Base-by-base conservation (phyloP, 2,329 filamentous ascomycete genomes). In the Alternaria sp. region DNA sequence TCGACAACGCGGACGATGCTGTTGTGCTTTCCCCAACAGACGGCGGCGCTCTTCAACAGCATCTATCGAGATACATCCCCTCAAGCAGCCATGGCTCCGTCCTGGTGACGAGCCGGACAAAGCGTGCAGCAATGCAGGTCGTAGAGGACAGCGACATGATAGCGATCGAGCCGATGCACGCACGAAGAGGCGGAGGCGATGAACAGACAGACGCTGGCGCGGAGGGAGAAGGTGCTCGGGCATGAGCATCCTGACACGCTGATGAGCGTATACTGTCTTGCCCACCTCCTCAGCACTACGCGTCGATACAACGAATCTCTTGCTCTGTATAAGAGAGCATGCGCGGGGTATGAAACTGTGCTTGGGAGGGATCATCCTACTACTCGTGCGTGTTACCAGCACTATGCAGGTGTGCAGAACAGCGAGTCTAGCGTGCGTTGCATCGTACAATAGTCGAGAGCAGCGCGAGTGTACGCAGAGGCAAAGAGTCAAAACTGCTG, bases 51-150 rank as follows among this genome's bases (percentile, higher is more conserved):
- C 14, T 40, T 40, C 14, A 14, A 10, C 14, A 40, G 10, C 37
- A 17, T 23, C 14, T 17, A 40, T 78, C 46, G 73, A 78, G 57
- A 82, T 82, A 78, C 80, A 82, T 62, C 40, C 60, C 10, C 70
- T 82, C 3, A 79, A 81, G 24, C 78, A 81, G 62, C 55, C 80
- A 26, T 66, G 61, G 11, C 26, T 28, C 26, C 26, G 3, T 28
- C 26, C 26, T 28, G 26, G 26, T 28, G 26, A 28, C 26, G 26
- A 28, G 26, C 26, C 26, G 26, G 26, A 28, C 26, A 28, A 28
- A 28, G 26, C 26, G 63, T 42, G 42, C 58, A 58, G 36, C 61
- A 55, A 26, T 66, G 61, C 26, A 28, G 65, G 58, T 68, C 5
- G 48, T 45, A 5, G 45, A 17, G 4, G 24, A 65, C 6, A 59